phyloP scores from a whole-genome alignment of 2,329 filamentous ascomycete genomes.

The Didymella pinodella region DNA sequence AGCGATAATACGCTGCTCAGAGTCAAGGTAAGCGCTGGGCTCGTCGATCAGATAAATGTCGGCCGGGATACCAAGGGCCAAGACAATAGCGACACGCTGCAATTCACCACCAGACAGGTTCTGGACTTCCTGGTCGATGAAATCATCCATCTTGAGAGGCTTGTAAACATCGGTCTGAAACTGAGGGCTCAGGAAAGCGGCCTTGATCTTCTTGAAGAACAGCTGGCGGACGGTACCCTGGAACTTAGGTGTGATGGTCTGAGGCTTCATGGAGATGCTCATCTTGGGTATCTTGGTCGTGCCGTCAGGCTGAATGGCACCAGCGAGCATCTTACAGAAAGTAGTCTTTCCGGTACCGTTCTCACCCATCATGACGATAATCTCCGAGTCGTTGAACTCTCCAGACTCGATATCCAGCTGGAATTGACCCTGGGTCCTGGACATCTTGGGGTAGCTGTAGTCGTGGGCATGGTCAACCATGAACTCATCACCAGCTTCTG shows the following conservation, averaged over 20 bases:
- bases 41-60: constrained; percentile 99
- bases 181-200: constrained; percentile 92
- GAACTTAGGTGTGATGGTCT: constrained; percentile 99
- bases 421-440: constrained; percentile 92
- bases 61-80: constrained; percentile 92
- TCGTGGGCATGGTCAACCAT: constrained; percentile 82
- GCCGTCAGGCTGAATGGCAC: constrained; percentile 88
- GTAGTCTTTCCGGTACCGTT: constrained; percentile 99
- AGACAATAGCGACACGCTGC: constrained; percentile 97
- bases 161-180: constrained; percentile 99
- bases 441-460: constrained; percentile 88
- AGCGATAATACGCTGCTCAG: constrained; percentile 97
- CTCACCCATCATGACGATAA: constrained; percentile 99
- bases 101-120: constrained; percentile 99
- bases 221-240: constrained; percentile 95
- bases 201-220: constrained; percentile 99
- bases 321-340: constrained; percentile 95
- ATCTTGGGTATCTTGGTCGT: constrained; percentile 82
- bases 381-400: constrained; percentile 96
- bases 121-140: constrained; percentile 99
- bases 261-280: constrained; percentile 99
- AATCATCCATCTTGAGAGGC: constrained; percentile 98
- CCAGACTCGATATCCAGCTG: constrained; percentile 81
- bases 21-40: constrained; percentile 85
- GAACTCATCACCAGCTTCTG: constrained; percentile 89